These are phyloP conservation scores for Eucommia ulmoides DNA, from an alignment of 257 asterid species.

Conservation along the genomic window DNA sequence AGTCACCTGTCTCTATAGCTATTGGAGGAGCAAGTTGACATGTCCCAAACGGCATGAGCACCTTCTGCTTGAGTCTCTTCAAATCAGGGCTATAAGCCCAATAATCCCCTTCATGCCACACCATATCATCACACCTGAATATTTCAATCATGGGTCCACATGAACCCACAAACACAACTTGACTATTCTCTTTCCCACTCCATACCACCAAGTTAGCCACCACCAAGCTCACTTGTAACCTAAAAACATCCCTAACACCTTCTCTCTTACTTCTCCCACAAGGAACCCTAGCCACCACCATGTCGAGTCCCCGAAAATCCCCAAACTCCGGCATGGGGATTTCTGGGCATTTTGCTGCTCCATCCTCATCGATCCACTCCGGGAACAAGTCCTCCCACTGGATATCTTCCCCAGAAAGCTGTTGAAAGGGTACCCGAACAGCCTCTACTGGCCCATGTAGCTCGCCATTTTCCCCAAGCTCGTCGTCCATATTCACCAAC, in stretches of 20 bases:
- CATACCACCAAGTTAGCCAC: conserved; percentile 53
- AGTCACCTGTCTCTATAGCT: conserved; percentile 32
- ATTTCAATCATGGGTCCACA: conserved; percentile 71
- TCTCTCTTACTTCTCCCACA: conserved; percentile 8
- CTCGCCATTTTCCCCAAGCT: background rate
- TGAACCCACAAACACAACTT: conserved; percentile 49
- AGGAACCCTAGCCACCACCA: conserved; percentile 47
- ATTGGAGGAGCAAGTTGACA: conserved; percentile 49
- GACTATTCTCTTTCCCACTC: conserved; percentile 25
- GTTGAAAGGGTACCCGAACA: conserved; percentile 17
- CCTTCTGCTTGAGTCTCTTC: conserved; percentile 29
- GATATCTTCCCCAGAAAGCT: conserved; percentile 13
- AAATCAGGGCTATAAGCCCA: conserved; percentile 42
- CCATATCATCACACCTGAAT: conserved; percentile 65
- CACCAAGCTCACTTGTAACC: conserved; percentile 65
- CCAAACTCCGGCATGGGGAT: conserved; percentile 48
- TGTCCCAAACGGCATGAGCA: conserved; percentile 62
- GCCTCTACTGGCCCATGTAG: conserved; percentile 5
- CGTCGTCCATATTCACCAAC: conserved; percentile 10
- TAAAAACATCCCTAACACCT: conserved; percentile 44
- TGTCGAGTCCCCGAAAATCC: conserved; percentile 34
- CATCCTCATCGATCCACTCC: conserved; percentile 31
- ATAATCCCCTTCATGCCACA: conserved; percentile 28
- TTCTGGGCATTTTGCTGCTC: conserved; percentile 30
- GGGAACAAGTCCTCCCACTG: conserved; percentile 55